Conservation (phyloP, 495 filamentous ascomycete species). For the Podospora conica region DNA sequence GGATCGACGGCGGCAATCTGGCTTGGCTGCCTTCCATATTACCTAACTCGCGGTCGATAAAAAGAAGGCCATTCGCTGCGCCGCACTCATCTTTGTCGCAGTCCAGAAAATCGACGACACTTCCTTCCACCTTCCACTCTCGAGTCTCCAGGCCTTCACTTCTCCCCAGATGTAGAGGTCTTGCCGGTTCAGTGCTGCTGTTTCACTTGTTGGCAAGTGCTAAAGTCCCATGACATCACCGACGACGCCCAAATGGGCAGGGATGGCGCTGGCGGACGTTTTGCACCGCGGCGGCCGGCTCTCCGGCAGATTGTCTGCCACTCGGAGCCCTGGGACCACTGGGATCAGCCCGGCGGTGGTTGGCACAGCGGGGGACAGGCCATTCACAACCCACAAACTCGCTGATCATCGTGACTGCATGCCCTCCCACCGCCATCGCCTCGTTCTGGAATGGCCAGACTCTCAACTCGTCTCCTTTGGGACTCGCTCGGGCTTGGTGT, state of each 20-base stretch:
- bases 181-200: no score
- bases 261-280: neutral
- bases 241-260: neutral
- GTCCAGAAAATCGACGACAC: no score
- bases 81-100: neutral
- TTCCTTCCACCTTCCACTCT: no score
- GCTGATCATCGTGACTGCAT: neutral
- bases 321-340: neutral
- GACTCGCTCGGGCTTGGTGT: neutral
- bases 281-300: no score
- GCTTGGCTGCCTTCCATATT: neutral
- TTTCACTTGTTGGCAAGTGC: neutral
- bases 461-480: neutral
- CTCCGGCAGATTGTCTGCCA: neutral
- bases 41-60: neutral
- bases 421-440: no score
- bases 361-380: neutral
- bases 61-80: neutral
- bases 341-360: neutral
- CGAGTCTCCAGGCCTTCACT: no score
- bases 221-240: neutral
- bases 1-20: neutral
- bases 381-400: neutral
- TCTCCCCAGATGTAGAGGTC: no score
- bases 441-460: no score